These are phyloP conservation scores for Acarospora socialis DNA, from an alignment of 2,329 filamentous ascomycete species.

Conservation along the genomic window DNA sequence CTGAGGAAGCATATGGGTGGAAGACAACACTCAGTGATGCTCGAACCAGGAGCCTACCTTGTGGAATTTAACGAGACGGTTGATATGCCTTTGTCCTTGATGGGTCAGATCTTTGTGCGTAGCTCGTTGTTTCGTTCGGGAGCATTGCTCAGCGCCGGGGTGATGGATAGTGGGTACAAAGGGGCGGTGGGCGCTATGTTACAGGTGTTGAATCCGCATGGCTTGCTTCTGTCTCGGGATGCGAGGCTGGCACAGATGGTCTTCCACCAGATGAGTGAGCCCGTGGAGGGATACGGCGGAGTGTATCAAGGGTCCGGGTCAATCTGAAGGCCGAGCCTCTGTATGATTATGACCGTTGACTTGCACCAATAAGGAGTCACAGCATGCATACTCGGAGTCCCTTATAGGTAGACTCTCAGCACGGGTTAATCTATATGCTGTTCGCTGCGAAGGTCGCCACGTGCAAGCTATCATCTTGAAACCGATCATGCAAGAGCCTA, in stretches of 20 bases:
- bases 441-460: too few relatives aligned
- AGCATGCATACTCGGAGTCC: too few relatives aligned
- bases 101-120: constrained; percentile 26
- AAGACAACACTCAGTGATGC: constrained; percentile 13
- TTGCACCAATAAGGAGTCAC: too few relatives aligned
- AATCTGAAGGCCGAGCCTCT: too few relatives aligned
- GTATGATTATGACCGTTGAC: too few relatives aligned
- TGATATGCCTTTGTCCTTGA: constrained; percentile 24
- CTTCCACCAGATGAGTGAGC: constrained; percentile 24
- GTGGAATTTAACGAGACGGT: constrained; percentile 30
- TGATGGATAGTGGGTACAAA: constrained; percentile 30
- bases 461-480: too few relatives aligned
- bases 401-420: too few relatives aligned
- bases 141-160: constrained; percentile 23
- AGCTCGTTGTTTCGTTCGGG: constrained; percentile 29
- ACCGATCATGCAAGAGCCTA: too few relatives aligned
- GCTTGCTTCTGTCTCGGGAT: constrained; percentile 21
- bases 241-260: constrained; percentile 29
- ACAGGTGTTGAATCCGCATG: constrained; percentile 24
- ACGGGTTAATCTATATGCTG: too few relatives aligned
- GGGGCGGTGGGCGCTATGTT: constrained; percentile 28
- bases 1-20: too few relatives aligned
- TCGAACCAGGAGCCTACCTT: constrained; percentile 23
- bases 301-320: too few relatives aligned
- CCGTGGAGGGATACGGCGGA: constrained; percentile 25